phyloP scores from a whole-genome alignment of 129 eudicot species.

The Ambrosia artemisiifolia region DNA sequence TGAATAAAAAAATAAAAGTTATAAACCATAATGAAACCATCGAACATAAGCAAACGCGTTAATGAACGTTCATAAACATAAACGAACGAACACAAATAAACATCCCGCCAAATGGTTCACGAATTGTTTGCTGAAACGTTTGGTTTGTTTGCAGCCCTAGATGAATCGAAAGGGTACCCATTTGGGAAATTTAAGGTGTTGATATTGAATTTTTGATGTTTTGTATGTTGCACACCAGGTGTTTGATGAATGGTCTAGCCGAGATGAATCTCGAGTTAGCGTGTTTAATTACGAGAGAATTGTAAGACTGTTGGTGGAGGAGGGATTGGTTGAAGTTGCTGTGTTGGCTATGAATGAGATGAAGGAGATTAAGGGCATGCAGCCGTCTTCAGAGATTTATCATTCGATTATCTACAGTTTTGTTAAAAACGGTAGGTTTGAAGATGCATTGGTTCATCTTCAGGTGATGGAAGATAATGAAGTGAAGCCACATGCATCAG shows the following conservation, averaged over 20 bases:
- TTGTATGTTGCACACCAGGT: conserved; percentile 35
- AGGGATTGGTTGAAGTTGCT: conserved; percentile 31
- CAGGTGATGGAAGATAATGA: conserved; percentile 35
- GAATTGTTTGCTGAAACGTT: too few species aligned
- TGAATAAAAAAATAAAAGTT: too few species aligned
- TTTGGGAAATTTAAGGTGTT: neutral
- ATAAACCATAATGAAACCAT: too few species aligned
- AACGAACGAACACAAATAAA: too few species aligned
- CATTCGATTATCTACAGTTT: conserved; percentile 26
- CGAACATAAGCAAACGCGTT: too few species aligned
- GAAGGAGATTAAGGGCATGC: conserved; percentile 23
- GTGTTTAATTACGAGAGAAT: conserved; percentile 36
- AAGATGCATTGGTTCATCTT: conserved; percentile 39
- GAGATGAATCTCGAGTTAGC: conserved; percentile 26
- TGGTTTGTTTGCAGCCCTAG: neutral
- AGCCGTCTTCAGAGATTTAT: conserved; percentile 19
- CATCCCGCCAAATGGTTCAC: too few species aligned
- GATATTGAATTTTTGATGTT: neutral
- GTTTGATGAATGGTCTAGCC: conserved; percentile 38
- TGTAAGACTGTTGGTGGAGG: conserved; percentile 32
- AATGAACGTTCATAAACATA: too few species aligned
- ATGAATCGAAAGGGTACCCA: neutral
- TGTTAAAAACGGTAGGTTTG: conserved; percentile 18
- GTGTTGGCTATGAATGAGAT: conserved; percentile 24
- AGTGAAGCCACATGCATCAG: conserved; percentile 25